Evolutionary conservation across 2,329 filamentous ascomycete species (phyloP).

Genomic region (Aspergillus japonicus): DNA sequence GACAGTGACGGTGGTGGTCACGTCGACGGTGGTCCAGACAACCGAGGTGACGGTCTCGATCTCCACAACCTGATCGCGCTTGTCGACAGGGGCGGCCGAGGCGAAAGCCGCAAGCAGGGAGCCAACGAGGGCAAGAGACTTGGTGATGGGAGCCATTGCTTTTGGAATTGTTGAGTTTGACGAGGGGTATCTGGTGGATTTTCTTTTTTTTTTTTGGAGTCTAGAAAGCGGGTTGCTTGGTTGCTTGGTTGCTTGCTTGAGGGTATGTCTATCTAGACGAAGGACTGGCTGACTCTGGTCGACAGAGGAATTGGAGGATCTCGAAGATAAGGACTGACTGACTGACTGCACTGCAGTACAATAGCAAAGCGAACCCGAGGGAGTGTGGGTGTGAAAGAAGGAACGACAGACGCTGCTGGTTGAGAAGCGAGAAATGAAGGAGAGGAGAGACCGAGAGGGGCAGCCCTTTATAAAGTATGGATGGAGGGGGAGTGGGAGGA

Average conservation of each 20-base stretch:
- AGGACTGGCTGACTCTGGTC: slow-evolving; percentile 12
- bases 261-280: not conserved
- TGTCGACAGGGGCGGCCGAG: slow-evolving; percentile 34
- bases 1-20: slow-evolving; percentile 50
- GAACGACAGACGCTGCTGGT: slow-evolving; percentile 21
- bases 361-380: slow-evolving; percentile 11
- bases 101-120: slow-evolving; percentile 34
- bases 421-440: slow-evolving; percentile 8
- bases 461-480: slow-evolving; percentile 14
- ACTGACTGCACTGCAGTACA: slow-evolving; percentile 24
- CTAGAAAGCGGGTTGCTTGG: not conserved
- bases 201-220: slow-evolving; percentile 11
- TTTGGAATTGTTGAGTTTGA: not conserved
- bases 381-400: slow-evolving; percentile 13
- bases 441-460: slow-evolving; percentile 1
- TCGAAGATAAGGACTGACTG: slow-evolving; percentile 11
- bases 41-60: slow-evolving; percentile 51
- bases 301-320: not conserved
- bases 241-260: not conserved
- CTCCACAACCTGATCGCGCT: slow-evolving; percentile 42
- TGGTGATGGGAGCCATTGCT: slow-evolving; percentile 38
- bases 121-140: slow-evolving; percentile 38
- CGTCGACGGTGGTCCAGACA: slow-evolving; percentile 50
- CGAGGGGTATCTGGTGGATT: slow-evolving; percentile 10
- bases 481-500: not conserved